A percentile compares a stretch with the other conserved stretches of the same genome.
Conservation (phyloP, 2,329 filamentous ascomycete genomes). For the Trichoderma guizhouense region DNA sequence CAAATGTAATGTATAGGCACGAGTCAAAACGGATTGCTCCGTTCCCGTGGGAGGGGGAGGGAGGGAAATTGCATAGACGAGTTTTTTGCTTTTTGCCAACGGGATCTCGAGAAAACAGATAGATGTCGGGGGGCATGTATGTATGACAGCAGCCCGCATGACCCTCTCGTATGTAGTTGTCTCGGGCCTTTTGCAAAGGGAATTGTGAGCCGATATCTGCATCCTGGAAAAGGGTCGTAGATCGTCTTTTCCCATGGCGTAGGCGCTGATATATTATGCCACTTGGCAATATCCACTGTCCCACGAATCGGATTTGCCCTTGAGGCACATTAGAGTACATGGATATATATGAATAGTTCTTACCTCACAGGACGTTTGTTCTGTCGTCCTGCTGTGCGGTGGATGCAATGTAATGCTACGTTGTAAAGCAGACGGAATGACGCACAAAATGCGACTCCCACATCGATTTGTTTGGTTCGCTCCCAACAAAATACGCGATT, state of each 20-base stretch:
- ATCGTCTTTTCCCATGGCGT: background rate
- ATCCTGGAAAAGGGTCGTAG: background rate
- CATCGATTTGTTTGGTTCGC: background rate
- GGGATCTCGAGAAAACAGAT: background rate
- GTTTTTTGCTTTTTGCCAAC: background rate
- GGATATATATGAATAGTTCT: background rate
- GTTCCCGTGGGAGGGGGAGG: background rate
- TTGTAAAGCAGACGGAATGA: background rate
- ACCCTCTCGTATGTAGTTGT: background rate
- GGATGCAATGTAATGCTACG: background rate
- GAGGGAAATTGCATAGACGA: background rate
- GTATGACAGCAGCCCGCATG: constrained; percentile 5
- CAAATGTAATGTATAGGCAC: background rate
- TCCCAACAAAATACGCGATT: background rate
- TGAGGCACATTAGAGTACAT: background rate
- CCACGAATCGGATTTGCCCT: background rate
- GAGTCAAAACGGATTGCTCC: background rate
- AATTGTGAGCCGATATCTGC: background rate
- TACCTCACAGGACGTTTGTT: background rate
- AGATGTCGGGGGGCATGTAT: background rate
- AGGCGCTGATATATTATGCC: background rate
- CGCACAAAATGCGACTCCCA: background rate
- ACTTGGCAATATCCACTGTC: background rate
- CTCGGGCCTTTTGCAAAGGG: constrained; percentile 9
- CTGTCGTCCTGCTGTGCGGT: background rate